These are phyloP conservation scores for Plasmodium inui DNA, from an alignment of 169 alveolate species.

Conservation along the genomic window DNA sequence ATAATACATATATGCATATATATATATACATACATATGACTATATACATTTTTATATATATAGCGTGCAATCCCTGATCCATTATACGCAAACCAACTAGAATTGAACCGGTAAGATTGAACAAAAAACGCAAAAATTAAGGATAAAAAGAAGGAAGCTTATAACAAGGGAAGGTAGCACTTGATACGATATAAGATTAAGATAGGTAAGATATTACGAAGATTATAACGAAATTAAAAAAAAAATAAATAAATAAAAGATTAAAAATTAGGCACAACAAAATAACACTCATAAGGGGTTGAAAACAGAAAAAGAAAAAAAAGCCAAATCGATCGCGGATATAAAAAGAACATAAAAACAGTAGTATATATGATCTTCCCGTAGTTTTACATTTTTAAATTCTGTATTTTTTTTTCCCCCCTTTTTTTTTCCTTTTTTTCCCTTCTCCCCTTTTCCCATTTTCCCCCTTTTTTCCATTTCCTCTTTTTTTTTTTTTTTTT, in stretches of 20 bases:
- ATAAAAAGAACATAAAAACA: not conserved
- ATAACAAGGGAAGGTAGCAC: not conserved
- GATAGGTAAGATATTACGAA: not conserved
- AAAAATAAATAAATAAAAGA: not conserved
- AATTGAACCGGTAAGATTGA: not conserved
- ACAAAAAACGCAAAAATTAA: not conserved
- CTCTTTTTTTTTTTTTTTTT: not conserved
- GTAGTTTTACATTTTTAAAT: not conserved
- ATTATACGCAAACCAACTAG: not conserved
- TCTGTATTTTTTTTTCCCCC: not conserved
- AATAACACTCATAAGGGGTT: not conserved
- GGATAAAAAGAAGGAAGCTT: not conserved
- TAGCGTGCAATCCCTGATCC: not conserved
- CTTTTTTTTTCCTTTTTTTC: not conserved
- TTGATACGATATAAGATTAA: not conserved
- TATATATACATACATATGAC: no score
- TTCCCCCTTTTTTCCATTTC: no score
- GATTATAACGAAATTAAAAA: not conserved
- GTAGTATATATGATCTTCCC: not conserved
- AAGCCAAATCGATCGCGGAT: conserved; percentile 11
- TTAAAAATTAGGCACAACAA: conserved; percentile 4
- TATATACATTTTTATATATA: no score
- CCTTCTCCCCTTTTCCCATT: not conserved
- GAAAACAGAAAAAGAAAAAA: not conserved
- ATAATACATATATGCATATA: not conserved